Evolutionary conservation across 139 green algal species (phyloP).

Genomic region (Nannochloris sp.): DNA sequence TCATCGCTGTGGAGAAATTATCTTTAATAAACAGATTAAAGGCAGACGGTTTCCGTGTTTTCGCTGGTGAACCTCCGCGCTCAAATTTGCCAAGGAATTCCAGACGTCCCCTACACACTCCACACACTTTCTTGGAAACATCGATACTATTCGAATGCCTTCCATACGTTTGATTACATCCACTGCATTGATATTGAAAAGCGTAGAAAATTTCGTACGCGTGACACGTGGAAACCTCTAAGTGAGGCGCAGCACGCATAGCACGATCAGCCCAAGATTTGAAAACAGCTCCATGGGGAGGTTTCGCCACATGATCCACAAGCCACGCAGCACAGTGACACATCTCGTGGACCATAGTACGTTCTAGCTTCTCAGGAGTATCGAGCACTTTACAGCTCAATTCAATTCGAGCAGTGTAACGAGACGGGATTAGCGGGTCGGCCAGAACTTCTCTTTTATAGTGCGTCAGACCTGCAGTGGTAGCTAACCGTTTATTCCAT

Average conservation of each 20-base stretch:
- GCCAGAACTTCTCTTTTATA: slow-evolving; percentile 7
- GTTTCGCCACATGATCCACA: slow-evolving; percentile 45
- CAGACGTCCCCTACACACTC: slow-evolving; percentile 33
- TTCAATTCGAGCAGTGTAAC: slow-evolving; percentile 42
- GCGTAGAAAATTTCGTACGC: slow-evolving; percentile 35
- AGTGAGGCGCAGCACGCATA: slow-evolving; percentile 18
- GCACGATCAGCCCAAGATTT: slow-evolving; percentile 35
- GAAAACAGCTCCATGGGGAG: slow-evolving; percentile 52
- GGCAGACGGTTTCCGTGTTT: not conserved
- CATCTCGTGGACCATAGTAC: slow-evolving; percentile 59
- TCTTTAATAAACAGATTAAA: slow-evolving; percentile 38
- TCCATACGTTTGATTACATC: slow-evolving; percentile 36
- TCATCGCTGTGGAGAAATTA: slow-evolving; percentile 22
- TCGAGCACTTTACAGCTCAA: slow-evolving; percentile 56
- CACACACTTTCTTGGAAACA: slow-evolving; percentile 35
- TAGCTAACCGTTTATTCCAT: slow-evolving; percentile 47
- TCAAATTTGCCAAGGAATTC: slow-evolving; percentile 41
- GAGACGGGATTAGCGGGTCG: not conserved
- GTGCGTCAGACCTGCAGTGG: slow-evolving; percentile 51
- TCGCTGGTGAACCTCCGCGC: slow-evolving; percentile 32
- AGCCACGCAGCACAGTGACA: slow-evolving; percentile 59
- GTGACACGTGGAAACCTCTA: slow-evolving; percentile 57
- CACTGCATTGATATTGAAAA: slow-evolving; percentile 47
- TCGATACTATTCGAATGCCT: slow-evolving; percentile 58
- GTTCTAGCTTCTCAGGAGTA: slow-evolving; percentile 28